Evolutionary conservation across 441 rosid genomes (phyloP), one percentile per base, ranked within the genome.

Genomic region (Gossypium schwendimanii): DNA sequence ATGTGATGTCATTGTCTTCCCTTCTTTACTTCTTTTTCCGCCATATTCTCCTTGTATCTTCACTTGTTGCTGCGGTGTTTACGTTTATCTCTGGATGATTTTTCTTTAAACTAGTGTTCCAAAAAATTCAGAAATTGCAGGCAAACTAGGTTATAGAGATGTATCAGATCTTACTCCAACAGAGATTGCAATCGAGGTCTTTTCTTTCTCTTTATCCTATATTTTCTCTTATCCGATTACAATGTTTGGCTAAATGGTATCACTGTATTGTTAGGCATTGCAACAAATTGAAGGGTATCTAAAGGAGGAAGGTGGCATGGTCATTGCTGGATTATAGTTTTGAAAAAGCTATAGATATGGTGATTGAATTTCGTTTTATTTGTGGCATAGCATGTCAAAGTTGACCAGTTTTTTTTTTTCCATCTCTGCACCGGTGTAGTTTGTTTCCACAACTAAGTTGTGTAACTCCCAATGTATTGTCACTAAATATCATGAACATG

Each of bases 101-200:
- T 69, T 49, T 49, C 5, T 18, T 14, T 41, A 57, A 58, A 17
- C n/a, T 8, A 62, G 49, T 41, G 11, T 47, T 71, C 47, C 33
- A 15, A 44, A 45, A 33, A 45, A n/a, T 47, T 6, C 87, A 93
- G 97, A 82, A 80, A 87, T 57, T 57, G 62, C 62, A 57, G 28
- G 62, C 31, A 88, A 91, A 76, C 85, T 80, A 3, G 91, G 94
- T 50, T 78, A 80, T 15, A 64, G 75, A 73, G 91, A 81, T 24
- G 86, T 93, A 33, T 84, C 85, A 26, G 82, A 75, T 58, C 78
- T 93, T 65, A 79, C 93, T 49, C 96, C 98, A 41, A 68, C 83
- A 47, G 75, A 79, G 45, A 91, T 93, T 31, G 98, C 97, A 9
- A 80, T 89, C 31, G 96, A 91, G 97, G 96, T 92, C 31, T 62